Percentiles rank a stretch among this genome's conserved stretches.
These are phyloP conservation scores for Salicornia ramosissima DNA, from an alignment of 148 eudicot species.

Conservation along the genomic window DNA sequence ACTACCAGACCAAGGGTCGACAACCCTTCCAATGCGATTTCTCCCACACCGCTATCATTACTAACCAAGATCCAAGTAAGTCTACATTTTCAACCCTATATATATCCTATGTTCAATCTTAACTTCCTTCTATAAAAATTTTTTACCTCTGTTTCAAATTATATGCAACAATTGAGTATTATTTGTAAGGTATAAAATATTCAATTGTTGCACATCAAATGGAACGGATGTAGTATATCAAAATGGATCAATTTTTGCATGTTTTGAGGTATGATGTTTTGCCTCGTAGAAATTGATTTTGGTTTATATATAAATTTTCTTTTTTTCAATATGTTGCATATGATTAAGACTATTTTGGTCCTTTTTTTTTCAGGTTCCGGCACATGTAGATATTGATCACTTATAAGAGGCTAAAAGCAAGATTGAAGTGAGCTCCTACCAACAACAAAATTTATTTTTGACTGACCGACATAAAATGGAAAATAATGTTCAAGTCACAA, in stretches of 20 bases:
- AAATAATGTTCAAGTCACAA: too few species aligned
- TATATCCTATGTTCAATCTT: too few species aligned
- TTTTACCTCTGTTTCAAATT: too few species aligned
- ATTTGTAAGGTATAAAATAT: too few species aligned
- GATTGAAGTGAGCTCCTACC: slow-evolving; percentile 5
- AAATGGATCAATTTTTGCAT: too few species aligned
- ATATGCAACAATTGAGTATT: too few species aligned
- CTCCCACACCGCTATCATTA: slow-evolving; percentile 27
- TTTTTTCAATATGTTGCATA: background rate
- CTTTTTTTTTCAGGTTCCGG: slow-evolving; percentile 29
- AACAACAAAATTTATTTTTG: slow-evolving; percentile 16
- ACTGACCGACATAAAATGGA: slow-evolving; percentile 12
- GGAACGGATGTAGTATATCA: too few species aligned
- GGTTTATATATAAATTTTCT: background rate
- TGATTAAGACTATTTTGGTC: background rate
- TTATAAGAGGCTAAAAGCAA: background rate
- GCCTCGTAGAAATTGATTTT: too few species aligned
- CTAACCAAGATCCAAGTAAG: slow-evolving; percentile 35
- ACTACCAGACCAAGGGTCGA: slow-evolving; percentile 42
- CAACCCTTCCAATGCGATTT: slow-evolving; percentile 35
- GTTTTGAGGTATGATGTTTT: too few species aligned
- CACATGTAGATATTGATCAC: slow-evolving; percentile 23
- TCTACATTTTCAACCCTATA: background rate
- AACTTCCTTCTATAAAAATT: too few species aligned
- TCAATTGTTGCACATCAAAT: too few species aligned